A percentile compares a stretch with the other conserved stretches of the same genome.
Evolutionary conservation across 768 basidiomycete genomes (phyloP).

Genomic region (Mycena rebaudengoi): DNA sequence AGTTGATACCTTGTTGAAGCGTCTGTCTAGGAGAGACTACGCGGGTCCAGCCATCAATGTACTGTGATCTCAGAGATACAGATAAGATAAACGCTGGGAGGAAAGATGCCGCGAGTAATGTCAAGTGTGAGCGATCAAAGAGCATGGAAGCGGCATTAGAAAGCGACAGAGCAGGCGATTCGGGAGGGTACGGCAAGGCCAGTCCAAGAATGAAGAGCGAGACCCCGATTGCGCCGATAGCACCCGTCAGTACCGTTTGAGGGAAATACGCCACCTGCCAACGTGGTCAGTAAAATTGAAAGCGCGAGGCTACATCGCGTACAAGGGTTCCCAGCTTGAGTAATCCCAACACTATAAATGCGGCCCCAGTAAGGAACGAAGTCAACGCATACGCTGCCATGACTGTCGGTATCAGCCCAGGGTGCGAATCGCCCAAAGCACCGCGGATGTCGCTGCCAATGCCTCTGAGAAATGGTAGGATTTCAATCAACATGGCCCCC

Average conservation of each 20-base stretch:
- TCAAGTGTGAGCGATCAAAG: constrained; percentile 24
- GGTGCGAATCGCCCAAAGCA: constrained; percentile 30
- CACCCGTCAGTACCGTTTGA: constrained; percentile 33
- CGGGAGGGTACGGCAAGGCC: constrained; percentile 8
- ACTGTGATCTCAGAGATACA: constrained; percentile 23
- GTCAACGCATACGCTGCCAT: constrained; percentile 35
- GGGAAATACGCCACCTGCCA: constrained; percentile 34
- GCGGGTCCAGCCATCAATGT: constrained; percentile 20
- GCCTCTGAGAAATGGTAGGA: constrained; percentile 32
- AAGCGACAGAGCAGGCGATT: constrained; percentile 18
- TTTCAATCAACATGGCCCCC: constrained; percentile 35
- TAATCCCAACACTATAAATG: constrained; percentile 29
- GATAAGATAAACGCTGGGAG: constrained; percentile 30
- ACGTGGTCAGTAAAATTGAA: neutral
- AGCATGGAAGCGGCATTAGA: constrained; percentile 23
- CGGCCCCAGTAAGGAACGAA: constrained; percentile 29
- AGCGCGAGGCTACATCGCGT: neutral
- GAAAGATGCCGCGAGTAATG: constrained; percentile 29
- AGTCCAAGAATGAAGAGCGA: constrained; percentile 32
- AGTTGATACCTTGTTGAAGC: too few species aligned
- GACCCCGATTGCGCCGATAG: constrained; percentile 33
- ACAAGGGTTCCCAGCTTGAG: constrained; percentile 31
- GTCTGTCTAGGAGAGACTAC: too few species aligned
- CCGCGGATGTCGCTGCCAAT: constrained; percentile 29
- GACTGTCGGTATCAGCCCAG: constrained; percentile 33